These are phyloP conservation scores for Leishmania major DNA, from an alignment of 208 protist species.

Conservation along the genomic window DNA sequence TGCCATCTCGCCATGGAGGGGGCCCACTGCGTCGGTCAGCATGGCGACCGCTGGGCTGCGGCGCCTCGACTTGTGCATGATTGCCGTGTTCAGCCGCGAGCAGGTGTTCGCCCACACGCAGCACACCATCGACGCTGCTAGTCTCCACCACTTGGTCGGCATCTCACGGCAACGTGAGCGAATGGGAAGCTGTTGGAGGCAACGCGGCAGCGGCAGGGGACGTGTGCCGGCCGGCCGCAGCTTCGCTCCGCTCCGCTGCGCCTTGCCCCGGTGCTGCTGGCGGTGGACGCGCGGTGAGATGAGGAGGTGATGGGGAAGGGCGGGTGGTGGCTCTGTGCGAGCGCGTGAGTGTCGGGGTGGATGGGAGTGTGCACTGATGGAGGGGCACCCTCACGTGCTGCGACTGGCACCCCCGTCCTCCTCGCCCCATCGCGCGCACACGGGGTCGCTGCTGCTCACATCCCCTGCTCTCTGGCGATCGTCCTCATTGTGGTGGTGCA, in stretches of 20 bases:
- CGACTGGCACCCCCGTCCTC: no score
- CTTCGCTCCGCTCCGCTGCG: constrained; percentile 61
- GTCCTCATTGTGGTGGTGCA: no score
- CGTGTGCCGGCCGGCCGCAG: constrained; percentile 49
- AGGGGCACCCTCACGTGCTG: no score
- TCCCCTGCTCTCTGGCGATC: no score
- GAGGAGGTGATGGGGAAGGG: not conserved
- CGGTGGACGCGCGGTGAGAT: constrained; percentile 12
- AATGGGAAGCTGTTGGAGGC: constrained; percentile 70
- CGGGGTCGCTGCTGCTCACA: no score
- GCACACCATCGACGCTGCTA: constrained; percentile 59
- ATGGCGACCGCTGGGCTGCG: constrained; percentile 55
- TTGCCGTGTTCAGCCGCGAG: constrained; percentile 52
- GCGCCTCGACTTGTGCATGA: constrained; percentile 63
- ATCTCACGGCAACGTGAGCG: constrained; percentile 66
- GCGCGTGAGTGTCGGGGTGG: no score
- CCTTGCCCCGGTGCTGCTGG: constrained; percentile 55
- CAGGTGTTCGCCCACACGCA: constrained; percentile 67
- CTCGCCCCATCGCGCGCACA: no score
- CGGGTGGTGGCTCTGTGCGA: no score
- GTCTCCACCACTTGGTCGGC: constrained; percentile 63
- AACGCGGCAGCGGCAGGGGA: constrained; percentile 62
- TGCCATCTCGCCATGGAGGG: constrained; percentile 71
- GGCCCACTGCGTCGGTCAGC: constrained; percentile 54
- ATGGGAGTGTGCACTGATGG: no score